These are phyloP conservation scores for Infundibulicybe gibba DNA, from an alignment of 768 basidiomycete species.

Conservation along the genomic window DNA sequence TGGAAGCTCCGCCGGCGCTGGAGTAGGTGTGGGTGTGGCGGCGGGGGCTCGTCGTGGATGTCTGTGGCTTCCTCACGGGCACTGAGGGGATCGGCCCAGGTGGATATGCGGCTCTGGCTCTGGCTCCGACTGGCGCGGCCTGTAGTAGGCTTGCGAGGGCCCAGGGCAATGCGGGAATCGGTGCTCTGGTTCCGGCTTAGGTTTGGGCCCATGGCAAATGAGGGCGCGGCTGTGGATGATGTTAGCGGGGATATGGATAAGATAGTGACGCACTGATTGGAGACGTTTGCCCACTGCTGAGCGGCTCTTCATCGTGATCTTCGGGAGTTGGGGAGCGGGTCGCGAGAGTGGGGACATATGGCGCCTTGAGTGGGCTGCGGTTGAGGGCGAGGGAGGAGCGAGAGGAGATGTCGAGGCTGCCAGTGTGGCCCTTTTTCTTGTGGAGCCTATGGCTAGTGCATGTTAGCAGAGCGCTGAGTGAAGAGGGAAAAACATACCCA, in stretches of 20 bases:
- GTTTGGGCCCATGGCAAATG: not conserved
- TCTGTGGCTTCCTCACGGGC: constrained; percentile 21
- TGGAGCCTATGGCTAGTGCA: not conserved
- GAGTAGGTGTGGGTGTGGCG: not conserved
- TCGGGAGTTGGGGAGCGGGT: constrained; percentile 1
- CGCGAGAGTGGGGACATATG: too few relatives aligned
- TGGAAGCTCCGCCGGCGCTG: constrained; percentile 59
- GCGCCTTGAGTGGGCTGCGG: not conserved
- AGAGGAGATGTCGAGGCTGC: constrained; percentile 16
- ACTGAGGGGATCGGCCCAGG: constrained; percentile 53
- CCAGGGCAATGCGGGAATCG: constrained; percentile 8
- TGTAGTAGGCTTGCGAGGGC: constrained; percentile 22
- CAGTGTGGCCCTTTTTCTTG: constrained; percentile 16
- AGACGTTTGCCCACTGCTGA: constrained; percentile 78
- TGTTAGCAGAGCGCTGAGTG: not conserved
- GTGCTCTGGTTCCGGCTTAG: not conserved
- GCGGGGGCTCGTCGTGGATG: too few relatives aligned
- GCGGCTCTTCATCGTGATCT: constrained; percentile 56
- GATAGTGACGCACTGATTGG: constrained; percentile 50
- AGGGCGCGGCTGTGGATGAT: too few relatives aligned
- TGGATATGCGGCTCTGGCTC: constrained; percentile 43
- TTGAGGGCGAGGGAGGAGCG: constrained; percentile 8
- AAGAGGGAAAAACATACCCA: constrained; percentile 23
- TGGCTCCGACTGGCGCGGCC: constrained; percentile 30
- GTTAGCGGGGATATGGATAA: not conserved